Conservation (phyloP, 768 basidiomycete genomes). For the Agrocybe pediades region DNA sequence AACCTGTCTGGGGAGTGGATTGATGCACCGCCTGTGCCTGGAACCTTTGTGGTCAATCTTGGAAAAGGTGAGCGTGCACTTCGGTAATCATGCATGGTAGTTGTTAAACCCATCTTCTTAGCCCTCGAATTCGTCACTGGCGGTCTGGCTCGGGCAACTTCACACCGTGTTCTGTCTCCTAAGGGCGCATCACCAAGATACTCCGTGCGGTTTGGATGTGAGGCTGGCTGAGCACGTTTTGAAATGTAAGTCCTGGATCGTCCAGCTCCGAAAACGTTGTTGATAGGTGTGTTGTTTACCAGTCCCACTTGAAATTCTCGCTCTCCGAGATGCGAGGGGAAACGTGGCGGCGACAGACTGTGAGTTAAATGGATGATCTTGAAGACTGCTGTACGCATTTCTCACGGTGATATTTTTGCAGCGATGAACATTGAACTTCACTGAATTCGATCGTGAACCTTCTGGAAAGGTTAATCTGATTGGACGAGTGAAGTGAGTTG, state of each 20-base stretch:
- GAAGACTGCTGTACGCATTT: not conserved
- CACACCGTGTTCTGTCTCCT: constrained; percentile 79
- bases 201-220: constrained; percentile 65
- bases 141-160: constrained; percentile 78
- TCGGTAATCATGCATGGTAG: not conserved
- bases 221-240: constrained; percentile 48
- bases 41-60: constrained; percentile 82
- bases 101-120: constrained; percentile 23
- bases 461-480: constrained; percentile 76
- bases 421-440: constrained; percentile 86
- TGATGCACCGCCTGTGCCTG: constrained; percentile 74
- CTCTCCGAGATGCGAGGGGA: constrained; percentile 61
- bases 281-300: not conserved
- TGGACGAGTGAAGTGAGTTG: constrained; percentile 73
- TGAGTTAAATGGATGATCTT: constrained; percentile 32
- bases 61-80: constrained; percentile 75
- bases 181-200: constrained; percentile 64
- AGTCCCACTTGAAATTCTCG: constrained; percentile 63
- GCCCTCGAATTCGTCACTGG: constrained; percentile 78
- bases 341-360: constrained; percentile 59
- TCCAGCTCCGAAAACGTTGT: not conserved
- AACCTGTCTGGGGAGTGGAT: constrained; percentile 83
- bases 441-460: constrained; percentile 70
- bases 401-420: constrained; percentile 24
- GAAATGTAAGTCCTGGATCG: constrained; percentile 33